Conservation (phyloP, 2,329 filamentous ascomycete species). For the Fusarium dimerum region DNA sequence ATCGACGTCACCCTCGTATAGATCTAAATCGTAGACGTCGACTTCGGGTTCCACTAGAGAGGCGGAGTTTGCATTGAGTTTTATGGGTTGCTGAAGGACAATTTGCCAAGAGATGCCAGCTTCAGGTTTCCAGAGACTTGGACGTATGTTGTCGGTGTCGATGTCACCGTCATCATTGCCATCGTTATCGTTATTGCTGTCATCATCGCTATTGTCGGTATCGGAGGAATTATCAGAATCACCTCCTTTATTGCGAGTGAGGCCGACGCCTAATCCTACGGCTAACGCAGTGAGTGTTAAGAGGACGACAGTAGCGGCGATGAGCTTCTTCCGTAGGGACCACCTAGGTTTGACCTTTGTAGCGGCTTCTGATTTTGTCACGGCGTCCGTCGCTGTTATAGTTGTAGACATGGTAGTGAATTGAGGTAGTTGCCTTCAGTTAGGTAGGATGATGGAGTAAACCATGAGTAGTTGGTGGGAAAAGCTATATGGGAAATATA, state of each 20-base stretch:
- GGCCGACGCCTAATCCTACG: background rate
- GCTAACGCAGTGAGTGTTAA: background rate
- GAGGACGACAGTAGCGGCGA: background rate
- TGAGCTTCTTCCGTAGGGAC: background rate
- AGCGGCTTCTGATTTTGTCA: conserved; percentile 24
- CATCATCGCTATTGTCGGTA: conserved; percentile 27
- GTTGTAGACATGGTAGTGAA: no score
- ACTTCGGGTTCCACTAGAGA: conserved; percentile 43
- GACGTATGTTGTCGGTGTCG: background rate
- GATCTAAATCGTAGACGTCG: conserved; percentile 48
- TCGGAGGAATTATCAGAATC: background rate
- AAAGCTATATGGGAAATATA: no score
- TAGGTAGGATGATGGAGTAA: no score
- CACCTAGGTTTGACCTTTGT: background rate
- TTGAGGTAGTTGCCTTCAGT: no score
- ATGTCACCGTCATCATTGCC: no score
- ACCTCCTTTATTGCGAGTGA: background rate
- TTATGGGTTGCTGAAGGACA: background rate
- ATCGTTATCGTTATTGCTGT: conserved; percentile 26
- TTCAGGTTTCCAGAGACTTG: background rate
- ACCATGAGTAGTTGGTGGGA: no score
- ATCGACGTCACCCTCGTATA: conserved; percentile 54
- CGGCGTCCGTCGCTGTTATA: no score
- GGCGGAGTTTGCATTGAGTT: background rate
- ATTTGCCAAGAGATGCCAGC: background rate